Evolutionary conservation across 768 basidiomycete genomes (phyloP).

Genomic region (Tulasnella calospora): DNA sequence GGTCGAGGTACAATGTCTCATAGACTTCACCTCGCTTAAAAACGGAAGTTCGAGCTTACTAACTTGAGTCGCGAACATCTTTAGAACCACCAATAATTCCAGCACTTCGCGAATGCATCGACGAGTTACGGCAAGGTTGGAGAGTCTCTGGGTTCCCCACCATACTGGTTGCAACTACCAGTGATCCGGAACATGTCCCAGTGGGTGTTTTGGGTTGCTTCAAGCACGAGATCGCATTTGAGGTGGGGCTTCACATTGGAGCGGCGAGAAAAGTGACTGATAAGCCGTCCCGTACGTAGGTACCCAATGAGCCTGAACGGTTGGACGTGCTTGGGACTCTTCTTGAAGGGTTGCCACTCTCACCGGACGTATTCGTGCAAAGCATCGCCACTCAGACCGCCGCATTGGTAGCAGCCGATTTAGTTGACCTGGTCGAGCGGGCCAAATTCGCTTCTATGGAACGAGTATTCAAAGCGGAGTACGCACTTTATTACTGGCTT

Average conservation of each 20-base stretch:
- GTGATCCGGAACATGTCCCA: conserved; percentile 61
- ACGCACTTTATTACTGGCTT: conserved; percentile 28
- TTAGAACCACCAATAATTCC: conserved; percentile 56
- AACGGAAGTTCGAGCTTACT: neutral
- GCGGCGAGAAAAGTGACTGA: neutral
- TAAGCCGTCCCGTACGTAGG: conserved; percentile 44
- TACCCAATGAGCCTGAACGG: conserved; percentile 73
- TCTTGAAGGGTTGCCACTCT: conserved; percentile 42
- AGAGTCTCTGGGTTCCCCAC: conserved; percentile 62
- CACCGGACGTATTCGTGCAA: conserved; percentile 73
- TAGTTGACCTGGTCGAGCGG: conserved; percentile 61
- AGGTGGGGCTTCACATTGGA: conserved; percentile 46
- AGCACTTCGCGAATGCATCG: conserved; percentile 59
- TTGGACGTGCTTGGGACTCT: conserved; percentile 52
- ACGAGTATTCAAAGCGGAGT: conserved; percentile 43
- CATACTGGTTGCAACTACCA: conserved; percentile 68
- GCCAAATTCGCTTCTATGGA: conserved; percentile 54
- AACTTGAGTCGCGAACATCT: too few relatives aligned
- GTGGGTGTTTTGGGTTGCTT: conserved; percentile 61
- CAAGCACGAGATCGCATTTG: conserved; percentile 76
- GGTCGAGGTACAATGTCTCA: conserved; percentile 53
- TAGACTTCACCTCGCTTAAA: conserved; percentile 1
- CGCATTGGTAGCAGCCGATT: conserved; percentile 77
- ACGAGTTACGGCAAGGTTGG: conserved; percentile 53
- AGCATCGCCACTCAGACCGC: conserved; percentile 81